Percentiles rank a stretch among this genome's conserved stretches.
These are phyloP conservation scores for Mucor indicus DNA, from an alignment of 371 early-diverging fungal species.

Conservation along the genomic window DNA sequence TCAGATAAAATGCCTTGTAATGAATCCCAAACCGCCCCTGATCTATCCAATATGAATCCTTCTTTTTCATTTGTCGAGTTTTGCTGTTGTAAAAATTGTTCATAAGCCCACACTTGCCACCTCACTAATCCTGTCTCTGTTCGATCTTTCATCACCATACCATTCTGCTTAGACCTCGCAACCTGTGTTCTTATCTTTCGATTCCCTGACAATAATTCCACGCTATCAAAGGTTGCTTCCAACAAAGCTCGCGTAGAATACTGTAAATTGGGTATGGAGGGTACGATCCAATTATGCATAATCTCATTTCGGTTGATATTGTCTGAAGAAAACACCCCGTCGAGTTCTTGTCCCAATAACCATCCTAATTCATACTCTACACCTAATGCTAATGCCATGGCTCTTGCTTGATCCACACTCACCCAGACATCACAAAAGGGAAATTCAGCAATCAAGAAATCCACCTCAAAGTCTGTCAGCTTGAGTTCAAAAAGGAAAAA, in stretches of 20 bases:
- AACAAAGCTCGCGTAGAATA: slow-evolving; percentile 45
- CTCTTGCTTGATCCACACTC: slow-evolving; percentile 21
- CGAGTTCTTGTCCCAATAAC: slow-evolving; percentile 12
- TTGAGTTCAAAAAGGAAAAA: slow-evolving; percentile 38
- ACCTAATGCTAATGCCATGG: slow-evolving; percentile 32
- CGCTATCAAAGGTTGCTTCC: slow-evolving; percentile 20
- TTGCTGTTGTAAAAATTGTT: slow-evolving; percentile 25
- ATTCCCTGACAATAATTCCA: slow-evolving; percentile 9
- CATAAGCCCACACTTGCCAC: slow-evolving; percentile 41
- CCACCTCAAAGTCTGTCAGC: slow-evolving; percentile 31
- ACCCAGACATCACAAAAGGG: slow-evolving; percentile 49
- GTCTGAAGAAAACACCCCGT: slow-evolving; percentile 28
- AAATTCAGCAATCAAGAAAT: slow-evolving; percentile 35
- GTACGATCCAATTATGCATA: slow-evolving; percentile 46
- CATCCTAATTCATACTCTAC: slow-evolving; percentile 22
- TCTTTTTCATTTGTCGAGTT: background rate
- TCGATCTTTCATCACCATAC: slow-evolving; percentile 39
- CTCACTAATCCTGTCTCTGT: slow-evolving; percentile 36
- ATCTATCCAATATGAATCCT: slow-evolving; percentile 3
- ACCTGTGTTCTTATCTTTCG: slow-evolving; percentile 40
- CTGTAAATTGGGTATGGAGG: slow-evolving; percentile 27
- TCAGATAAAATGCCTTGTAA: slow-evolving; percentile 40
- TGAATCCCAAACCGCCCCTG: slow-evolving; percentile 38
- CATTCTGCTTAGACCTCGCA: slow-evolving; percentile 24
- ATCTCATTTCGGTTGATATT: slow-evolving; percentile 31